Evolutionary conservation across 345 rosid species (phyloP).

Genomic region (Pseudoturritis turrita): DNA sequence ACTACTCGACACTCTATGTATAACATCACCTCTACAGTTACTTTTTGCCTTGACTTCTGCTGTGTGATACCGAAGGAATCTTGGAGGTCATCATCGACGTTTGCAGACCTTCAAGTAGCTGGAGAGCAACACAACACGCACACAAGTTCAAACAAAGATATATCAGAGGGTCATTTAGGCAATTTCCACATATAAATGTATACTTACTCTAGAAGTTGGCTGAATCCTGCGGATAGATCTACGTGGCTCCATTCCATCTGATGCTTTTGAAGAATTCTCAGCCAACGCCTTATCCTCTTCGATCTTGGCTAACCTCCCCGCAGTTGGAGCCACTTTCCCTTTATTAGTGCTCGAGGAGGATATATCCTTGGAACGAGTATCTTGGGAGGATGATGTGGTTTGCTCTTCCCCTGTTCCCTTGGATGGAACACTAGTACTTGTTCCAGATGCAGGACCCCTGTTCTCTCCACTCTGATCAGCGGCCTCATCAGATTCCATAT

Average conservation of each 20-base stretch:
- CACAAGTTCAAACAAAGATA: neutral
- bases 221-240: slow-evolving; percentile 89
- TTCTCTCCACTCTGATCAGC: slow-evolving; percentile 41
- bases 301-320: slow-evolving; percentile 45
- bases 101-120: slow-evolving; percentile 96
- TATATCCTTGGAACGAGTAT: slow-evolving; percentile 34
- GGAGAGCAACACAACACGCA: slow-evolving; percentile 18
- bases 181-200: neutral
- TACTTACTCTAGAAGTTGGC: slow-evolving; percentile 94
- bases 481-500: slow-evolving; percentile 32
- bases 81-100: slow-evolving; percentile 78
- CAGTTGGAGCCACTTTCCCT: slow-evolving; percentile 43
- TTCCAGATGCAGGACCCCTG: slow-evolving; percentile 36
- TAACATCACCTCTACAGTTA: slow-evolving; percentile 37
- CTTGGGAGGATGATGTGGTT: slow-evolving; percentile 44
- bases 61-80: slow-evolving; percentile 70
- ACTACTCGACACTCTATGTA: neutral
- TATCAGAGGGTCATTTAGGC: neutral
- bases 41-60: slow-evolving; percentile 49
- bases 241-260: slow-evolving; percentile 69
- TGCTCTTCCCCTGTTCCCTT: slow-evolving; percentile 47
- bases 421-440: slow-evolving; percentile 24
- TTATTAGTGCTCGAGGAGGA: slow-evolving; percentile 38
- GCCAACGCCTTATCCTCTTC: slow-evolving; percentile 48
- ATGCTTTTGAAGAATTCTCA: slow-evolving; percentile 37